Base-by-base conservation (phyloP, 768 basidiomycete species). In the Coprinellus aureogranulatus region DNA sequence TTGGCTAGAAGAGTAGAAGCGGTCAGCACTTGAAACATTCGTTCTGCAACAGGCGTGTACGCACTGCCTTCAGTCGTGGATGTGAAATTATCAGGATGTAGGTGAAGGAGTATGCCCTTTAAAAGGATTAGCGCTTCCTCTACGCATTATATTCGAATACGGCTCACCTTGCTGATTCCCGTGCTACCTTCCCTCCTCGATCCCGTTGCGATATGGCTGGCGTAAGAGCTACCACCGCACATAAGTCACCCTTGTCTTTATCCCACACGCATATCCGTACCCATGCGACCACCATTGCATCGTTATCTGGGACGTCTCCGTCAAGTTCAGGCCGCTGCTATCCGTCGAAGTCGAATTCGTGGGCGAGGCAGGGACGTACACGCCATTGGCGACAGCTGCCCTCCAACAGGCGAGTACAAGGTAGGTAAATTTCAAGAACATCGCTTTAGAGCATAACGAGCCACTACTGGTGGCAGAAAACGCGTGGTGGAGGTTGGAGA, bases 41-140 rank as follows among this genome's bases (percentile, higher is more conserved):
- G 50, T 45, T 39, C 63, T 37, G 47, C 50, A 51, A 48, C 59
- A 62, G 22, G 31, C 46, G 39, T 54, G 5, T 10, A 66, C 76
- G 67, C 56, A 78, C 77, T 74, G 41, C 84, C 71, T 74, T 84
- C 81, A 42, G 77, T 80, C 30, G 72, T 67, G 56, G 77, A 75
- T 27, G 70, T 74, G 14, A 78, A 74, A 53, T 71, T 73, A 23
- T 77, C 75, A 65, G 94, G 92, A 0, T 85, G 81, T 64, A 96
- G 94, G 68, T 91, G 91, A 31, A 94, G 84, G 34, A 96, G 70
- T 8, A 86, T 88, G 20, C 94, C 94, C 87, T 92, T 62, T 18
- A 53, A 59, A 18, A 59, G 23, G 18, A 30, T 31, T n/a, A n/a
- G n/a, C n/a, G n/a, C n/a, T n/a, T n/a, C n/a, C n/a, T n/a, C n/a